Evolutionary conservation across 148 eudicot species (phyloP).

Genomic region (Amaranthus hypochondriacus): DNA sequence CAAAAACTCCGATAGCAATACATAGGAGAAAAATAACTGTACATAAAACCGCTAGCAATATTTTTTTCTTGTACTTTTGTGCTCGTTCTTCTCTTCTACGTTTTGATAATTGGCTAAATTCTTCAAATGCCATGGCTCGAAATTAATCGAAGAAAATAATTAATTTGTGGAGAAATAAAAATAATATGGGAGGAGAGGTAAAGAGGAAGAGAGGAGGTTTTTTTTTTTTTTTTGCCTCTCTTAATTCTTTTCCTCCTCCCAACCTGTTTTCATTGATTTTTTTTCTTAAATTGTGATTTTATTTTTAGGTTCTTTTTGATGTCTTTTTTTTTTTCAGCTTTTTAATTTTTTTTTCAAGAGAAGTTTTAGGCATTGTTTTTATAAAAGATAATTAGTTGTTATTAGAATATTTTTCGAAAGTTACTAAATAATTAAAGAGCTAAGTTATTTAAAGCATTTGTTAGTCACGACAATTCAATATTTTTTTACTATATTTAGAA

Average conservation of each 20-base stretch:
- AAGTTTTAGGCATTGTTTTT: conserved; percentile 27
- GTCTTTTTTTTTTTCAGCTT: background rate
- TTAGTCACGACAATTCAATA: no score
- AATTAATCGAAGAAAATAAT: background rate
- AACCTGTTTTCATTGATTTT: conserved; percentile 15
- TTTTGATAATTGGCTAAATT: conserved; percentile 58
- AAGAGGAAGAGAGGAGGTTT: no score
- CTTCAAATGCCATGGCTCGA: conserved; percentile 62
- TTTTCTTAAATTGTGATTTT: conserved; percentile 1
- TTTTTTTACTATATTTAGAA: no score
- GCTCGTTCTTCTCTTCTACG: conserved; percentile 50
- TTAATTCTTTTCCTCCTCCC: conserved; percentile 10
- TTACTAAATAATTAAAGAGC: no score
- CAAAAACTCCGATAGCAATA: conserved; percentile 37
- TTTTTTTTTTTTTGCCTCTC: conserved; percentile 9
- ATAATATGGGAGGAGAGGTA: no score
- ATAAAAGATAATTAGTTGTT: no score
- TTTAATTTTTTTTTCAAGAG: conserved; percentile 25
- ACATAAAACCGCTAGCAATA: conserved; percentile 22
- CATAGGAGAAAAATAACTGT: conserved; percentile 32
- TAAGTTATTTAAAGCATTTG: no score
- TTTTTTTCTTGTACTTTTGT: conserved; percentile 36
- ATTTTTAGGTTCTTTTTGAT: conserved; percentile 12
- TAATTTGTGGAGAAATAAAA: background rate
- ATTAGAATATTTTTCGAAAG: no score